phyloP scores from a whole-genome alignment of 768 basidiomycete genomes.

The Rhodotorula graminis region DNA sequence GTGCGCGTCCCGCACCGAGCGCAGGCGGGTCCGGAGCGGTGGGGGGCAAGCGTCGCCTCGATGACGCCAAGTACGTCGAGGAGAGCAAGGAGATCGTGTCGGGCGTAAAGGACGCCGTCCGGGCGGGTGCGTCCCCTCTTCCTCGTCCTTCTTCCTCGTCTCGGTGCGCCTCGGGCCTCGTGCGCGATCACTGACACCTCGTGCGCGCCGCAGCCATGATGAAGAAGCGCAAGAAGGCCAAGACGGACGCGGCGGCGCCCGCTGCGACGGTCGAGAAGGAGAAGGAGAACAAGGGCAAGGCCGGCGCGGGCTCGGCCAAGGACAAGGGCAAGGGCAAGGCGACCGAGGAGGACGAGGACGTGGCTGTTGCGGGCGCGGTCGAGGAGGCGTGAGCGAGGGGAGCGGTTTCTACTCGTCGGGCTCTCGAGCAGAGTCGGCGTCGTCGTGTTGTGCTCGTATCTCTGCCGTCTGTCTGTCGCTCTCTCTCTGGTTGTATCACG shows the following conservation, averaged over 20 bases:
- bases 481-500: too few relatives aligned
- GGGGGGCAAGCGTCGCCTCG: slow-evolving; percentile 81
- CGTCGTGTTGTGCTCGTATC: background rate
- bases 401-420: background rate
- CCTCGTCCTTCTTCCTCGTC: background rate
- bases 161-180: too few relatives aligned
- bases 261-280: background rate
- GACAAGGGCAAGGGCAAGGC: slow-evolving; percentile 32
- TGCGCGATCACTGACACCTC: too few relatives aligned
- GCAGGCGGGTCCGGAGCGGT: slow-evolving; percentile 40
- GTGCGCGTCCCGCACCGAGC: too few relatives aligned
- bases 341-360: background rate
- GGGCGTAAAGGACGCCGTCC: slow-evolving; percentile 82
- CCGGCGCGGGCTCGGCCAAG: background rate
- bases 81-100: slow-evolving; percentile 86
- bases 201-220: slow-evolving; percentile 55
- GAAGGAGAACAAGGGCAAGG: slow-evolving; percentile 31
- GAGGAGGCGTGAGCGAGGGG: background rate
- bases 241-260: background rate
- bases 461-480: background rate
- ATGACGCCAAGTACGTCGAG: slow-evolving; percentile 87
- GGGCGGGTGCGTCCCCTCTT: slow-evolving; percentile 58
- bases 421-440: background rate
- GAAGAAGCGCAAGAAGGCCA: slow-evolving; percentile 67
- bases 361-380: background rate